Percentiles rank a stretch among this genome's conserved stretches.
Conservation (phyloP, 768 basidiomycete genomes). For the Trametes cingulata region DNA sequence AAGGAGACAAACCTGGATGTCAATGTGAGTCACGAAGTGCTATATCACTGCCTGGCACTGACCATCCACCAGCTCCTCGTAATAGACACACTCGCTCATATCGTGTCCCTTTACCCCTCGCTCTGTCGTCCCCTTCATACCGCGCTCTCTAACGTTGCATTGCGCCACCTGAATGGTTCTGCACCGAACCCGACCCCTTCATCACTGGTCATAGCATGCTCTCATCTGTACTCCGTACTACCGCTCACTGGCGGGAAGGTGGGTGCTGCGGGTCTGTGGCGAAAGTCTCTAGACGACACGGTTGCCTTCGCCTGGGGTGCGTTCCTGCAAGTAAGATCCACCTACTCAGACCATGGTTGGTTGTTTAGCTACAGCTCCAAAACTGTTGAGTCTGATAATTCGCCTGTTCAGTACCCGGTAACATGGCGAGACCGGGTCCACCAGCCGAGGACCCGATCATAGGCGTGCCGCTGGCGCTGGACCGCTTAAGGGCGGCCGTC, state of each 20-base stretch:
- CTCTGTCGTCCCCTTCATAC: slow-evolving; percentile 57
- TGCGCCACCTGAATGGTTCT: slow-evolving; percentile 59
- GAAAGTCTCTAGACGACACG: slow-evolving; percentile 72
- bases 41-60: not conserved
- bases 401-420: slow-evolving; percentile 13
- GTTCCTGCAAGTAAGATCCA: slow-evolving; percentile 57
- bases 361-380: no score
- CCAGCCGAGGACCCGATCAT: slow-evolving; percentile 48
- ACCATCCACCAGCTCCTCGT: slow-evolving; percentile 34
- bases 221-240: slow-evolving; percentile 59
- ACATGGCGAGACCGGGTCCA: slow-evolving; percentile 20
- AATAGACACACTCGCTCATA: slow-evolving; percentile 49
- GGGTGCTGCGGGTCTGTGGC: slow-evolving; percentile 69
- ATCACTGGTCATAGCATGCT: slow-evolving; percentile 48
- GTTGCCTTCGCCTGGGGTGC: slow-evolving; percentile 66
- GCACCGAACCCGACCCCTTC: slow-evolving; percentile 42
- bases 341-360: slow-evolving; percentile 52
- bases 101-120: slow-evolving; percentile 68
- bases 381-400: not conserved
- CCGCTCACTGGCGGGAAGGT: slow-evolving; percentile 80
- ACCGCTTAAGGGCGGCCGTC: slow-evolving; percentile 58
- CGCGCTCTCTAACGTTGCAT: slow-evolving; percentile 52
- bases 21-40: slow-evolving; percentile 42
- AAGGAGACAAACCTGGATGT: slow-evolving; percentile 51
- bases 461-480: slow-evolving; percentile 55